A percentile compares a stretch with the other conserved stretches of the same genome.
Evolutionary conservation across 257 asterid genomes (phyloP).

Genomic region (Ilex asprella): DNA sequence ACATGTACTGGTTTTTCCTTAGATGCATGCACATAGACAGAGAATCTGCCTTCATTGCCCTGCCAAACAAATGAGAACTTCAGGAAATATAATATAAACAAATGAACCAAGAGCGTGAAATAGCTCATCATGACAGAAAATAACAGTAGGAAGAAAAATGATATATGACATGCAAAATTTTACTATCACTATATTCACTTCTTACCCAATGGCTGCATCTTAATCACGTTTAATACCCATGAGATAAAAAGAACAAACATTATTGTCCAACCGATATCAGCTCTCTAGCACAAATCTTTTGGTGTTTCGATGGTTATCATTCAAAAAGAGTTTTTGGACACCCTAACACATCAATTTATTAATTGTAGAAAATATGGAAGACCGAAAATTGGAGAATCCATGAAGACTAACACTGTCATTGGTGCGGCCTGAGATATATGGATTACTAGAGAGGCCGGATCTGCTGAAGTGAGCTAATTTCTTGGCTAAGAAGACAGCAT

Average conservation of each 20-base stretch:
- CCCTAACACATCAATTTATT: not conserved
- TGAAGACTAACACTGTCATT: no score
- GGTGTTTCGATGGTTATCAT: no score
- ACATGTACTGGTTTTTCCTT: conserved; percentile 89
- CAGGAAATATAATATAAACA: not conserved
- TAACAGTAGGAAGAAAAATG: not conserved
- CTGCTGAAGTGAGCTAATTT: no score
- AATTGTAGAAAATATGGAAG: not conserved
- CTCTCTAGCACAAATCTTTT: not conserved
- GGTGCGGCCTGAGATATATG: no score
- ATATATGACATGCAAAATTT: not conserved
- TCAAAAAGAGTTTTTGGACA: no score
- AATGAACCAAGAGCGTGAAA: not conserved
- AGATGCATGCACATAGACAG: conserved; percentile 96
- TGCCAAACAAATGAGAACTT: conserved; percentile 28
- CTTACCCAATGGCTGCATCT: not conserved
- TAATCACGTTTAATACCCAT: not conserved
- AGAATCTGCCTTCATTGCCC: conserved; percentile 97
- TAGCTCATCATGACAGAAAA: not conserved
- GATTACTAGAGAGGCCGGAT: no score
- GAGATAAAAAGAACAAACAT: not conserved
- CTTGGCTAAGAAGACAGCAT: no score
- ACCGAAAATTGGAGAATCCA: not conserved
- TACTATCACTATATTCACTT: not conserved
- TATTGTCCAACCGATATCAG: not conserved